Evolutionary conservation across 2,329 filamentous ascomycete genomes (phyloP).

Genomic region (Arthrobotrys sinensis): DNA sequence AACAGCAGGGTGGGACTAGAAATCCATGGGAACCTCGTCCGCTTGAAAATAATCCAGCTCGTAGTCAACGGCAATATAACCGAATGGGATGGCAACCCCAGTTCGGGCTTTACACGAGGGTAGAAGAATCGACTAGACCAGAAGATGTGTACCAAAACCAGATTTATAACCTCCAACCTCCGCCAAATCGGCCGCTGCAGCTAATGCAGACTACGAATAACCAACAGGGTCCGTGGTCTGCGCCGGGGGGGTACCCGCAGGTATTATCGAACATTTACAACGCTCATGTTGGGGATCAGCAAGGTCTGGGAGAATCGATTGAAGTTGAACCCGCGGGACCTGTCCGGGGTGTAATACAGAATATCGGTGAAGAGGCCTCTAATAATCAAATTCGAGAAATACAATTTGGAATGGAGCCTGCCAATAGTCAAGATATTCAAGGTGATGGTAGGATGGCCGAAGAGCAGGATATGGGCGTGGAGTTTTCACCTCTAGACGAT

Average conservation of each 20-base stretch:
- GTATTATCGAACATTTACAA: neutral
- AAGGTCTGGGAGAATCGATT: neutral
- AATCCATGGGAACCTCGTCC: neutral
- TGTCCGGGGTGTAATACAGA: neutral
- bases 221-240: neutral
- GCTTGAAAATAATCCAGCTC: neutral
- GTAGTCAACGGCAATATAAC: neutral
- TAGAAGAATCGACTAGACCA: neutral
- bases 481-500: neutral
- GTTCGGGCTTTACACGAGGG: neutral
- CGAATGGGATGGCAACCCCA: neutral
- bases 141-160: neutral
- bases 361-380: neutral
- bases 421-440: neutral
- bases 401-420: neutral
- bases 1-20: neutral
- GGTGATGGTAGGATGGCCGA: neutral
- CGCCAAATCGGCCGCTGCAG: too few relatives aligned
- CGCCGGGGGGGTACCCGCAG: neutral
- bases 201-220: neutral
- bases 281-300: neutral
- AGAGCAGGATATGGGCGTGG: neutral
- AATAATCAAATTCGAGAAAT: neutral
- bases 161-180: neutral
- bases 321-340: neutral